Base-by-base conservation (phyloP, 768 basidiomycete genomes). In the Mycena galericulata region DNA sequence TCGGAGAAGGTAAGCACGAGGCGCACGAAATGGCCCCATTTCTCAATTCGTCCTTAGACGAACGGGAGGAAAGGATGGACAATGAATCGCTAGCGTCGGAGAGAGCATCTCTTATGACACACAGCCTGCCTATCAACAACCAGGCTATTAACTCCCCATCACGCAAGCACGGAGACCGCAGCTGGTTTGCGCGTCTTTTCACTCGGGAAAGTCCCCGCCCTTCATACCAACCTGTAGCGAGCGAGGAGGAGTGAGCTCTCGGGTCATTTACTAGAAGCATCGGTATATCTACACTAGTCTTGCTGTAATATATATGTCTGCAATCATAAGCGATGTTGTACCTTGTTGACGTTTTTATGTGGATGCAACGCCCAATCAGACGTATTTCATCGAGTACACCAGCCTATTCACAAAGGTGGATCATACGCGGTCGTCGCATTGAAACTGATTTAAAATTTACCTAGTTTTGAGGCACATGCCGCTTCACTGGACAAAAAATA, bases 1-100 rank as follows among this genome's bases (percentile, higher is more conserved):
- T 97, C 78, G 92, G 94, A 49, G 94, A 96, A 89, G 92, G 92
- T 90, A 63, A n/a, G 78, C 17, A 38, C 36, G 30, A 1, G 18
- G 1, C 15, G 24, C 51, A 54, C 34, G 78, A 56, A 40, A 20
- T 24, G 5, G 22, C 47, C 10, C 24, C 36, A n/a, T 9, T 54
- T 38, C 50, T 69, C 41, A 55, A 64, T 24, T 41, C 59, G 27
- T 51, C 24, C 64, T 10, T 54, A 74, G 72, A 73, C 47, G 82
- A 86, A 75, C 77, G 82, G 73, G 88, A 92, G 76, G 90, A 89
- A 77, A 82, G 84, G 61, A 75, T 88, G 27, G 91, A 93, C 70
- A 89, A 93, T 65, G 89, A 89, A 65, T 69, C 65, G 8, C 26
- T 60, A 4, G 36, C 32, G 10, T 90, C 90, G 8, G 81, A 84